Evolutionary conservation across 106 monocot genomes (phyloP).

Genomic region (Dendrobium huoshanense): DNA sequence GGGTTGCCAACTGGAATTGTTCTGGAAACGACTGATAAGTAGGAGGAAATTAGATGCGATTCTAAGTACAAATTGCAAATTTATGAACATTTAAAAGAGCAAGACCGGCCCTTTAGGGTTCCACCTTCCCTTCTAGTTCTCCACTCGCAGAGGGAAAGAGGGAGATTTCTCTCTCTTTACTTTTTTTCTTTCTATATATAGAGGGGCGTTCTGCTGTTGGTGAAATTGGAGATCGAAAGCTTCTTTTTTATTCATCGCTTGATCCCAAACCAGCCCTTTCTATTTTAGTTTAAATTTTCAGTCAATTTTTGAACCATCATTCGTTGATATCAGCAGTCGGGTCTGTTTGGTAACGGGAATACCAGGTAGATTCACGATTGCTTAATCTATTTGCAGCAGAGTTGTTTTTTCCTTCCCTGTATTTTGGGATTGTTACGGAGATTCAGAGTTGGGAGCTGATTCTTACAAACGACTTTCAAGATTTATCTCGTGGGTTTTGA

Average conservation of each 20-base stretch:
- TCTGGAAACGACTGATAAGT: too few species aligned
- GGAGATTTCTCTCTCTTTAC: background rate
- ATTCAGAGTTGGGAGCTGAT: background rate
- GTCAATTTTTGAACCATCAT: background rate
- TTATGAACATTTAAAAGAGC: background rate
- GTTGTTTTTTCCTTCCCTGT: background rate
- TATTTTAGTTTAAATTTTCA: background rate
- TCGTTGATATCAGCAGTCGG: background rate
- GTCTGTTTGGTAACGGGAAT: background rate
- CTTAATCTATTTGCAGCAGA: background rate
- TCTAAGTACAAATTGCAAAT: too few species aligned
- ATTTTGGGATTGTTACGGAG: background rate
- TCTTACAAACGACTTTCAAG: background rate
- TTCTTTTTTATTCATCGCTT: background rate
- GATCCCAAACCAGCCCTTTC: background rate
- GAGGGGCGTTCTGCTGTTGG: background rate
- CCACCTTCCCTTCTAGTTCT: background rate
- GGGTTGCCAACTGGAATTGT: too few species aligned
- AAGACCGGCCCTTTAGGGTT: background rate
- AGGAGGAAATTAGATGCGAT: too few species aligned
- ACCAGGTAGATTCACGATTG: background rate
- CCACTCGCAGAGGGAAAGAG: background rate
- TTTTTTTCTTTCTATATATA: background rate
- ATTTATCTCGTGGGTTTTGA: background rate
- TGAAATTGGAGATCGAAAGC: too few species aligned